Percentiles rank a stretch among this genome's conserved stretches.
Evolutionary conservation across 768 basidiomycete genomes (phyloP).

Genomic region (Suillus sp.): DNA sequence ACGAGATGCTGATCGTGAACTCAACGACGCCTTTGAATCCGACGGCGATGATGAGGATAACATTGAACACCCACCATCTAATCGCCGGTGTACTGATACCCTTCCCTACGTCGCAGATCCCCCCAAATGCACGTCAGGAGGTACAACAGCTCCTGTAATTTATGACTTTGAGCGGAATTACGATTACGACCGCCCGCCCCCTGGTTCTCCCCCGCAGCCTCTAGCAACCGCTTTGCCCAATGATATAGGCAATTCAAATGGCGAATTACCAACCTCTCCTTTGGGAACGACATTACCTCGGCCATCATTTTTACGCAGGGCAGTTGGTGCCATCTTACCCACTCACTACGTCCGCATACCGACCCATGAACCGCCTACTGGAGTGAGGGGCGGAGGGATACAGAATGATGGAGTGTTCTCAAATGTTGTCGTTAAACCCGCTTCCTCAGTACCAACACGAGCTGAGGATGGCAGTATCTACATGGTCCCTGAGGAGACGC

Average conservation of each 20-base stretch:
- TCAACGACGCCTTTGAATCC: slow-evolving; percentile 76
- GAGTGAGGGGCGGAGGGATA: slow-evolving; percentile 60
- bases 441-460: slow-evolving; percentile 43
- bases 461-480: slow-evolving; percentile 57
- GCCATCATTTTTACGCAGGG: slow-evolving; percentile 58
- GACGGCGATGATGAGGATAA: slow-evolving; percentile 46
- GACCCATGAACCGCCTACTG: slow-evolving; percentile 36
- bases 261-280: slow-evolving; percentile 55
- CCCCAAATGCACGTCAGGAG: slow-evolving; percentile 12
- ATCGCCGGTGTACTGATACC: slow-evolving; percentile 20
- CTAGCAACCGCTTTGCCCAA: slow-evolving; percentile 63
- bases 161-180: slow-evolving; percentile 86
- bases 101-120: slow-evolving; percentile 22
- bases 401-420: slow-evolving; percentile 96
- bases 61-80: slow-evolving; percentile 40
- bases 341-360: slow-evolving; percentile 62
- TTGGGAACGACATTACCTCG: slow-evolving; percentile 34
- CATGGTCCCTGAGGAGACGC: slow-evolving; percentile 76
- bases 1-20: slow-evolving; percentile 55
- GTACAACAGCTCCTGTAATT: slow-evolving; percentile 37
- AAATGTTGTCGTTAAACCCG: slow-evolving; percentile 91
- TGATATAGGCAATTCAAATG: slow-evolving; percentile 74
- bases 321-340: slow-evolving; percentile 61
- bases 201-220: slow-evolving; percentile 73
- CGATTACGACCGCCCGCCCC: slow-evolving; percentile 68